Evolutionary conservation across 495 filamentous ascomycete species (phyloP).

Genomic region (Parmelia sp.): DNA sequence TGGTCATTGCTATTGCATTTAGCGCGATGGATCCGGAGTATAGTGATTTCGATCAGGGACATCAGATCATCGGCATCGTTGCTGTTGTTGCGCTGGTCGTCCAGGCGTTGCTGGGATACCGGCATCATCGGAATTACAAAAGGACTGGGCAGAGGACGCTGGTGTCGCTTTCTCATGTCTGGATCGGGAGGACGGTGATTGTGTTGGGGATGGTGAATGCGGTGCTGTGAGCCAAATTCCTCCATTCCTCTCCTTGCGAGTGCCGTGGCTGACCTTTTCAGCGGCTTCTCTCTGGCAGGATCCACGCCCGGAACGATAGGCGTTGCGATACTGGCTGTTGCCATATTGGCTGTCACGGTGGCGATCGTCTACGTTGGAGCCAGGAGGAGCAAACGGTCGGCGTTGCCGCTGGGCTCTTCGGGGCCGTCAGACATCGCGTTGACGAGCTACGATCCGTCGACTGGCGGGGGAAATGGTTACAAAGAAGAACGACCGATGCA

Average conservation of each 20-base stretch:
- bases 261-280: not conserved
- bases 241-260: not conserved
- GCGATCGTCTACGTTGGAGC: constrained; percentile 3
- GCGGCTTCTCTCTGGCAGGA: constrained; percentile 8
- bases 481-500: not conserved
- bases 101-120: not conserved
- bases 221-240: constrained; percentile 11
- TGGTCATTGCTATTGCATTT: not conserved
- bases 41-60: not conserved
- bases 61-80: constrained; percentile 12
- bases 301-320: constrained; percentile 5
- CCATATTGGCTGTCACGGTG: not conserved
- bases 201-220: constrained; percentile 11
- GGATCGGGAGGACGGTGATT: constrained; percentile 4
- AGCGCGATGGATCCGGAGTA: constrained; percentile 11
- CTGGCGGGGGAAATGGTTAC: not conserved
- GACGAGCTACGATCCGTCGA: not conserved
- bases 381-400: not conserved
- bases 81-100: not conserved
- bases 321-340: constrained; percentile 1
- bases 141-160: constrained; percentile 1
- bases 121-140: constrained; percentile 8
- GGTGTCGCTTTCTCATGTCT: constrained; percentile 1
- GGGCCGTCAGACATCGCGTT: not conserved
- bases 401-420: not conserved